These are phyloP conservation scores for Eleusine indica DNA, from an alignment of 176 grass and related monocot species.

Conservation along the genomic window DNA sequence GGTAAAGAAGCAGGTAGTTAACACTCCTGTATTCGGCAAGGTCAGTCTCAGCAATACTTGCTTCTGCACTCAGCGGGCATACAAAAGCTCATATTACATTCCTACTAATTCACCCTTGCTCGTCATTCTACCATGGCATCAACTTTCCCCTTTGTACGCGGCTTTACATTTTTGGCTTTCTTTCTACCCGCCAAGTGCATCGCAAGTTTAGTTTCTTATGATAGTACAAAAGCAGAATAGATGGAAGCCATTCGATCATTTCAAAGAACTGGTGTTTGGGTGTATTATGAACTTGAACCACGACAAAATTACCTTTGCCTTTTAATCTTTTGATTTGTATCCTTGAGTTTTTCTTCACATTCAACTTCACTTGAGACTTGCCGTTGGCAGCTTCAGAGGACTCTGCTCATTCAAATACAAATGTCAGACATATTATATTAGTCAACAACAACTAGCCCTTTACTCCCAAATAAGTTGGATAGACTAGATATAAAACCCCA, in stretches of 20 bases:
- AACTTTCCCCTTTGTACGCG: constrained; percentile 25
- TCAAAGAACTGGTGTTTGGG: background rate
- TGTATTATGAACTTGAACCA: background rate
- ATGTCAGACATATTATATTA: background rate
- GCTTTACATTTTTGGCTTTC: constrained; percentile 55
- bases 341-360: constrained; percentile 65
- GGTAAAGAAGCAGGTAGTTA: background rate
- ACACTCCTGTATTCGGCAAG: background rate
- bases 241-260: background rate
- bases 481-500: too few relatives aligned
- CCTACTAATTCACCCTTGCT: background rate
- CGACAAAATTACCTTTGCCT: constrained; percentile 53
- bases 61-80: background rate
- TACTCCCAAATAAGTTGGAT: too few relatives aligned
- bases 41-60: constrained; percentile 3
- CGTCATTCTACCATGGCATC: constrained; percentile 72
- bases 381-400: constrained; percentile 41
- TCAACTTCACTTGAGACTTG: constrained; percentile 59
- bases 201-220: background rate
- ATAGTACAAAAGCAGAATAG: background rate
- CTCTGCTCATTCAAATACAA: constrained; percentile 33
- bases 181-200: constrained; percentile 56
- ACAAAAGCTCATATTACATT: background rate
- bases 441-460: too few relatives aligned
- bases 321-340: constrained; percentile 73